Percentiles rank a stretch among this genome's conserved stretches.
These are phyloP conservation scores for Dovyalis caffra DNA, from an alignment of 345 rosid species.

Conservation along the genomic window DNA sequence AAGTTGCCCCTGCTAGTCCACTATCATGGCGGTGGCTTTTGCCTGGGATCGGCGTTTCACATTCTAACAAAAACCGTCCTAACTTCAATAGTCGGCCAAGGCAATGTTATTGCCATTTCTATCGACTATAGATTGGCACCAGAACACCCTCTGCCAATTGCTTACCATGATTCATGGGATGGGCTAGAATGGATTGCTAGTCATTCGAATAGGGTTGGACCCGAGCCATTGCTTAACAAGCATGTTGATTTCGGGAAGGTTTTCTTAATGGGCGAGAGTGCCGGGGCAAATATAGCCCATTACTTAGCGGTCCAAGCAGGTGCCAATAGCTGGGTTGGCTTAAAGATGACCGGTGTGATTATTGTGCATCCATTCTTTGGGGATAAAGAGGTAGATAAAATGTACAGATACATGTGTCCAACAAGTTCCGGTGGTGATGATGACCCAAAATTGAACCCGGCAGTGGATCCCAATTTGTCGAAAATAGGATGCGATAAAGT, in stretches of 20 bases:
- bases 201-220: conserved; percentile 17
- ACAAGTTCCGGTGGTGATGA: conserved; percentile 32
- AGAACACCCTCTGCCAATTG: conserved; percentile 16
- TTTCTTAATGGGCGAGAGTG: conserved; percentile 22
- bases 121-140: conserved; percentile 25
- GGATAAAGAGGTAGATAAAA: conserved; percentile 29
- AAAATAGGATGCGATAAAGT: conserved; percentile 32
- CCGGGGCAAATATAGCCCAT: conserved; percentile 28
- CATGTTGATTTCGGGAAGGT: conserved; percentile 20
- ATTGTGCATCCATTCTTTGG: conserved; percentile 33
- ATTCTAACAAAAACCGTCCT: no score
- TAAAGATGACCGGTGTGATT: neutral
- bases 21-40: conserved; percentile 30
- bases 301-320: conserved; percentile 24
- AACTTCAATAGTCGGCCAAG: neutral
- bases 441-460: conserved; percentile 40
- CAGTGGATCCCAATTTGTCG: conserved; percentile 30
- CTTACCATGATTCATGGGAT: conserved; percentile 18
- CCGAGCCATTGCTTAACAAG: conserved; percentile 24
- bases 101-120: conserved; percentile 18
- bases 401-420: conserved; percentile 33
- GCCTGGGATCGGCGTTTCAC: conserved; percentile 16
- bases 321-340: neutral
- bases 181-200: conserved; percentile 21
- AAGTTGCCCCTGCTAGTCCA: conserved; percentile 51